Evolutionary conservation across 2,329 filamentous ascomycete species (phyloP).

Genomic region (Hypoxylon sp.): DNA sequence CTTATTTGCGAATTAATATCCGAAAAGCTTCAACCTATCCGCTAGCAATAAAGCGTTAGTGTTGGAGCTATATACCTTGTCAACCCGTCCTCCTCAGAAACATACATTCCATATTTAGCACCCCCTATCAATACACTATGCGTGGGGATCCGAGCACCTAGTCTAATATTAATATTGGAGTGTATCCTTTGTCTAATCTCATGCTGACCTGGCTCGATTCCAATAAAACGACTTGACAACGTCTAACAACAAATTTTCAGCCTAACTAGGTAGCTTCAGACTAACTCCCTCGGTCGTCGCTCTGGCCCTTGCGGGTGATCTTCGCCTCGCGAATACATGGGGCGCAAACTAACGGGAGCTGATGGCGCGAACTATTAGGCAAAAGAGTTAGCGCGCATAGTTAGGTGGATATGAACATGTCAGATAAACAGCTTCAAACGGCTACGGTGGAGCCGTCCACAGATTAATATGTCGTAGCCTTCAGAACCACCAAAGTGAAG

Average conservation of each 20-base stretch:
- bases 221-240: not conserved
- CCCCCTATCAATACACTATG: too few relatives aligned
- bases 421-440: not conserved
- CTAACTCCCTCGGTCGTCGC: not conserved
- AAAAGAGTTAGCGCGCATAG: not conserved
- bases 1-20: not conserved
- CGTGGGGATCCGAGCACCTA: not conserved
- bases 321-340: not conserved
- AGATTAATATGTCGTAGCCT: not conserved
- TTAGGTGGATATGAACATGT: not conserved
- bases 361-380: not conserved
- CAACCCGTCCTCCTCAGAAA: too few relatives aligned
- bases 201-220: not conserved
- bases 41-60: not conserved
- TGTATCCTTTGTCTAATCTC: not conserved
- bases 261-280: slow-evolving; percentile 1
- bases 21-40: not conserved
- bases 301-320: slow-evolving; percentile 1
- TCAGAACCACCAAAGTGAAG: not conserved
- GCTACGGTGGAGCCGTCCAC: not conserved
- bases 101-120: too few relatives aligned
- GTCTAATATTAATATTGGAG: not conserved
- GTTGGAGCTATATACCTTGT: not conserved
- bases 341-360: not conserved
- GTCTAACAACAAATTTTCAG: not conserved